These are phyloP conservation scores for Aspergillus carlsbadensis DNA, from an alignment of 495 filamentous ascomycete species.

Conservation along the genomic window DNA sequence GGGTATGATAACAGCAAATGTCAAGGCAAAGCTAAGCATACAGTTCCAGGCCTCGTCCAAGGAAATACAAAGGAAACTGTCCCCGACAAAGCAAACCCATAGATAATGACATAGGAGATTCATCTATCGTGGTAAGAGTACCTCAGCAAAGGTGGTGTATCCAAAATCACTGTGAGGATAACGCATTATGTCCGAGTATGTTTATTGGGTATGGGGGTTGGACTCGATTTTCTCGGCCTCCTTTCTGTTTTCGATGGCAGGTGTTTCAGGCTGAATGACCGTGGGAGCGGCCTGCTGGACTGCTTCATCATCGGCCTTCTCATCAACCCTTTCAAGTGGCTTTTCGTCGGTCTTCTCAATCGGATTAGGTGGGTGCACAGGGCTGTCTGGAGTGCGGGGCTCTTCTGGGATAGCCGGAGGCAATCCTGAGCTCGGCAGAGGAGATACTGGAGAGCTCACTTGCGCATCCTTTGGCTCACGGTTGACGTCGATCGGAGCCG, in stretches of 20 bases:
- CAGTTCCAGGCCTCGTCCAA: conserved; percentile 9
- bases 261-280: neutral
- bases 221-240: neutral
- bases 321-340: neutral
- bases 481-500: conserved; percentile 27
- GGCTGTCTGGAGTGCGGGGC: conserved; percentile 33
- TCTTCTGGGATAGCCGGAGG: conserved; percentile 44
- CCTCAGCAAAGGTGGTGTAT: neutral
- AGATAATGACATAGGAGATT: conserved; percentile 4
- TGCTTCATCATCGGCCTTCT: conserved; percentile 13
- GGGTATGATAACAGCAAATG: conserved; percentile 21
- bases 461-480: conserved; percentile 25
- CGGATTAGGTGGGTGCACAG: conserved; percentile 4
- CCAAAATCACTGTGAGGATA: neutral
- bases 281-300: neutral
- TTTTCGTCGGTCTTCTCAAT: neutral
- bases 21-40: conserved; percentile 15
- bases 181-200: neutral
- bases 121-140: conserved; percentile 1
- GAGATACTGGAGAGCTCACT: conserved; percentile 32
- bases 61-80: conserved; percentile 10
- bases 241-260: neutral
- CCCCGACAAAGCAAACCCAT: conserved; percentile 7
- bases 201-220: neutral
- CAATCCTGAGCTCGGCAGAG: conserved; percentile 32